Evolutionary conservation across 257 asterid species (phyloP), one percentile per base, ranked within the genome.

Genomic region (Asclepias syriaca): DNA sequence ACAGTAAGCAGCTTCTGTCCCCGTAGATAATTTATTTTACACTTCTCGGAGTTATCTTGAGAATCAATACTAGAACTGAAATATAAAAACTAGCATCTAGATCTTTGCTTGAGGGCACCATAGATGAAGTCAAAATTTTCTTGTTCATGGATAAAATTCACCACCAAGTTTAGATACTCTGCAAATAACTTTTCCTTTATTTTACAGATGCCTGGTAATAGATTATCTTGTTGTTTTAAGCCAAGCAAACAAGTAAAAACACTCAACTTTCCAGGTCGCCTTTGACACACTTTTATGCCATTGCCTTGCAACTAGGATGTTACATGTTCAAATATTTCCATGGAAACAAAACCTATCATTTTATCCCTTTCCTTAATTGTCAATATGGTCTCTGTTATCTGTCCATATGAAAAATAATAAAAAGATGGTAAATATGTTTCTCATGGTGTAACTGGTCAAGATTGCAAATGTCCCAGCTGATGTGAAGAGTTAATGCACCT

Each of bases 311-410:
- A 15, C 67, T 6, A 3, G 68, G 49, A 61, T 32, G 19, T 34
- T 39, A 0, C 16, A 64, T 7, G 9, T 37, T 19, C 29, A 16
- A 34, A 37, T 64, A 16, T 37, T 64, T 18, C 40, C 46, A 53
- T 37, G 27, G 34, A 73, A 73, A 63, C 21, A 49, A 61, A 65
- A 65, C 34, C 58, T 56, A 65, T 74, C 48, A 8, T 24, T 65
- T 45, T 19, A 48, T 18, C 66, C 15, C 27, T 72, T 51, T 65
- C 63, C 65, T 53, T 32, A 37, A 12, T 8, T 40, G 16, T 11
- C 55, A 10, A 59, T 15, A 22, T 22, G 57, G 12, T 54, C 10
- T 21, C 10, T 21, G 39, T 54, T 15, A 9, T 16, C 19, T 39
- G 29, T 21, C 40, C 7, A 6, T 6, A 45, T 40, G 22, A 7